Evolutionary conservation across 1,284 basidiomycete genomes (phyloP), one percentile per base, ranked within the genome.

Genomic region (Marasmius fiardii): DNA sequence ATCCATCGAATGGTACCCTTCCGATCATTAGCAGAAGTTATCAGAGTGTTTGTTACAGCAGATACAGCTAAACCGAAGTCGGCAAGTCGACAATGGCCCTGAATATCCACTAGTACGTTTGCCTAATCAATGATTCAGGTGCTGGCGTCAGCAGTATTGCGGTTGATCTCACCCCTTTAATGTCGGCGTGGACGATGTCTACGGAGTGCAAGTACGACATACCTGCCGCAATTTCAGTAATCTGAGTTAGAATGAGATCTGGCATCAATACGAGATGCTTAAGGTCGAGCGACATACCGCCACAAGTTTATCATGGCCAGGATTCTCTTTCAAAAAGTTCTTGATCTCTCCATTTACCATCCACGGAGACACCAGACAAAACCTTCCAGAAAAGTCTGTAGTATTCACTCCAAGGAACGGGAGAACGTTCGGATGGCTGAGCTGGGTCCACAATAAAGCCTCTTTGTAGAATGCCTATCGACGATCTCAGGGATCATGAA

Each of bases 341-440:
- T 53, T 53, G 4, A 58, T 53, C 20, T 58, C 53, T 8, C 56
- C 54, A 37, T 60, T 54, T 18, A 41, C 26, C 56, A 60, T 58
- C 56, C 56, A 60, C n/a, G 59, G 59, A 20, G 59, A 58, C 14
- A 60, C 43, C 7, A 60, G 41, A 44, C 59, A 58, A 44, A 53
- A 58, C 6, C 48, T 53, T 11, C 47, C 51, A 26, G 39, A 47
- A 21, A 58, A 58, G 3, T 52, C 4, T 20, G 28, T 49, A 12
- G 39, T 45, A 21, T 54, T 60, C 20, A 60, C 54, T 6, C 59
- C 59, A 1, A 60, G 23, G 31, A 60, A 53, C 8, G 59, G 56
- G 18, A 60, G 44, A 2, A 60, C 35, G 28, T 60, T 57, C 2
- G 56, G 56, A 48, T 60, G 59, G 26, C 50, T 45, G 8, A 60